Percentiles rank a stretch among this genome's conserved stretches.
phyloP scores from a whole-genome alignment of 1,284 basidiomycete genomes.

The Sphagnurus paluster region DNA sequence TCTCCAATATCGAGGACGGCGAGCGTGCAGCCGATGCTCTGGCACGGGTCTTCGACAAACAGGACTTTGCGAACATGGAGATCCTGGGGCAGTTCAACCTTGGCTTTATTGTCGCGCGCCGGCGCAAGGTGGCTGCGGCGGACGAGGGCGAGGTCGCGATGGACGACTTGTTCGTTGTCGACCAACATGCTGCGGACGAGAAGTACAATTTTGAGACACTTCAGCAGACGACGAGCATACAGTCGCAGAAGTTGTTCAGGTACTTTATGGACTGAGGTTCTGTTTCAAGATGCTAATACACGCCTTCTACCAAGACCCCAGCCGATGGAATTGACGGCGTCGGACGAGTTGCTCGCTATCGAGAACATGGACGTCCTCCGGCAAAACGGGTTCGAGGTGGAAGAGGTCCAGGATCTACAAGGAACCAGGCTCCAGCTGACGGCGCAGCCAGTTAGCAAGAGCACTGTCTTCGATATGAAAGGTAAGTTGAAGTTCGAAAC shows the following conservation, averaged over 20 bases:
- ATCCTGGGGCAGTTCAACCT: conserved; percentile 95
- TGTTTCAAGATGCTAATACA: not conserved
- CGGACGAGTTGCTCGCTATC: conserved; percentile 86
- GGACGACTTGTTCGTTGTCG: conserved; percentile 94
- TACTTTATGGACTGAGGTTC: conserved; percentile 30
- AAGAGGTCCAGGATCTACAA: conserved; percentile 48
- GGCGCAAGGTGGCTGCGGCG: conserved; percentile 35
- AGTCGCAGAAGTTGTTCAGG: conserved; percentile 84
- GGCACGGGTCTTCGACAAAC: conserved; percentile 84
- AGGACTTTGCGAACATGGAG: conserved; percentile 85
- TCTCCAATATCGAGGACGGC: conserved; percentile 56
- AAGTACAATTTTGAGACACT: conserved; percentile 98
- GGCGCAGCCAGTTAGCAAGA: conserved; percentile 91
- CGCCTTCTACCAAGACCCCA: conserved; percentile 56
- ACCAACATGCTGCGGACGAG: conserved; percentile 90
- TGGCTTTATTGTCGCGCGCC: conserved; percentile 90
- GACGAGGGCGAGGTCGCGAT: conserved; percentile 26
- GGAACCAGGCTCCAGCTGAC: conserved; percentile 65
- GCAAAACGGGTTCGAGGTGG: conserved; percentile 91
- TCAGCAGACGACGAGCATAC: conserved; percentile 85
- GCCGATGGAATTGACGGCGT: conserved; percentile 81
- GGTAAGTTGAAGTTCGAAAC: conserved; percentile 28
- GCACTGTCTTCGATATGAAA: conserved; percentile 75
- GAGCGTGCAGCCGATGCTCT: conserved; percentile 73
- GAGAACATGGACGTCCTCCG: conserved; percentile 84